Conservation (phyloP, 139 green algal species). For the Chlorella sp. region DNA sequence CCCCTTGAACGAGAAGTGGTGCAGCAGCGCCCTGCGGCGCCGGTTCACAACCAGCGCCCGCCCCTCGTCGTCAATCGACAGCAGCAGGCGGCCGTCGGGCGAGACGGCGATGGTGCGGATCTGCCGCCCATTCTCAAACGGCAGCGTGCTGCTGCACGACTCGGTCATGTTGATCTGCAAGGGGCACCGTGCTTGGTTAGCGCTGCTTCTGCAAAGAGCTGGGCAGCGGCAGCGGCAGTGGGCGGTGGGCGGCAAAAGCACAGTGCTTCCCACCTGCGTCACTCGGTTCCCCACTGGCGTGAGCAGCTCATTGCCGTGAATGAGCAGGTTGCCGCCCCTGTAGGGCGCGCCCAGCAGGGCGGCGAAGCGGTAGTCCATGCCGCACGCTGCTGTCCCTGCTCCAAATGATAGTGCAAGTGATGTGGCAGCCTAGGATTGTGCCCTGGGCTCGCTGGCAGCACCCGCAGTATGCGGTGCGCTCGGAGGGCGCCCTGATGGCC, state of each 20-base stretch:
- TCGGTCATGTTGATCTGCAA: constrained; percentile 77
- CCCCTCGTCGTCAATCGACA: constrained; percentile 89
- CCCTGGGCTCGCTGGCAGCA: no score
- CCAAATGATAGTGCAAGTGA: no score
- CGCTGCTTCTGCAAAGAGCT: constrained; percentile 58
- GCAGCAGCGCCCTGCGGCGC: constrained; percentile 78
- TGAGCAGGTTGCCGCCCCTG: constrained; percentile 87
- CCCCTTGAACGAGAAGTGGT: constrained; percentile 94
- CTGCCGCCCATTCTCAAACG: constrained; percentile 85
- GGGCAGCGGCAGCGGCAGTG: background rate
- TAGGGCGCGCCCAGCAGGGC: constrained; percentile 95
- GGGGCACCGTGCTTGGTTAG: no score
- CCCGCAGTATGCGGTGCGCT: no score
- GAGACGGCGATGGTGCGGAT: constrained; percentile 78
- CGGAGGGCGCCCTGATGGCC: no score
- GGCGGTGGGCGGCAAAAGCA: background rate
- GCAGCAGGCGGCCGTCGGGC: constrained; percentile 83
- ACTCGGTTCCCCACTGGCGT: constrained; percentile 92
- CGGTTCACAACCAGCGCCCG: constrained; percentile 83
- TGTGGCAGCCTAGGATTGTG: no score
- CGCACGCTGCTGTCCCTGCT: no score
- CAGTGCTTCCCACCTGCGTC: constrained; percentile 55
- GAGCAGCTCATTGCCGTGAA: constrained; percentile 83
- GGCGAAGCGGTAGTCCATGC: constrained; percentile 88
- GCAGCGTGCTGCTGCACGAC: constrained; percentile 77